Evolutionary conservation across 352 stramenopile genomes (phyloP), one percentile per base, ranked within the genome.

Genomic region (Pythium pectinolyticum): DNA sequence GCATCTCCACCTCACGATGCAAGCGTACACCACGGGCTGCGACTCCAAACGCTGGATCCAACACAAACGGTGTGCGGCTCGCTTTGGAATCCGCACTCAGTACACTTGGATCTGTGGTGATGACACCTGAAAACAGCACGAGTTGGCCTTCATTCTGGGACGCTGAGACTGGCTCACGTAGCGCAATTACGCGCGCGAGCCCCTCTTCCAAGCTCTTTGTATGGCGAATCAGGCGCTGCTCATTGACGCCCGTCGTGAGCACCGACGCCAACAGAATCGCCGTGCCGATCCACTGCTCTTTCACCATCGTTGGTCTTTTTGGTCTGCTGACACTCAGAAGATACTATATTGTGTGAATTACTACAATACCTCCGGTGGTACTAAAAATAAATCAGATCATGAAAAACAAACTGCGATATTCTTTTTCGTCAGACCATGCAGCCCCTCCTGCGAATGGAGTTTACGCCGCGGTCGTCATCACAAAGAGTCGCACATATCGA

Each of bases 1-100:
- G 59, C 84, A 92, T 93, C 64, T 93, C 82, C 48, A 93, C 84
- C 7, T 68, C 68, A 0, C 84, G 79, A 41, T 84, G 66, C 30
- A 93, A 69, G 17, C 72, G 72, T 57, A 92, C 81, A 12, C 84
- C 84, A n/a, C 84, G 81, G 32, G 69, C 79, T 0, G 79, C 80
- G 41, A 93, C 66, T 15, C 80, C 82, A 61, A 93, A 92, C 14
- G 57, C 51, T 2, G 69, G 41, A 25, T 93, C 84, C 57, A 90
- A 19, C 35, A 89, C 82, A 54, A 86, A 81, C 9, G 84, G 62
- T 47, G 37, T 66, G 28, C 28, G 65, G 22, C 41, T 67, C 37
- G 56, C 56, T 47, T 54, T 71, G 51, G 35, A 43, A 46, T 69
- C 35, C 19, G 40, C 19, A 5, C 40, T 30, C 27, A 75, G 51